These are phyloP conservation scores for Clavaria fumosa DNA, from an alignment of 768 basidiomycete genomes.

Conservation along the genomic window DNA sequence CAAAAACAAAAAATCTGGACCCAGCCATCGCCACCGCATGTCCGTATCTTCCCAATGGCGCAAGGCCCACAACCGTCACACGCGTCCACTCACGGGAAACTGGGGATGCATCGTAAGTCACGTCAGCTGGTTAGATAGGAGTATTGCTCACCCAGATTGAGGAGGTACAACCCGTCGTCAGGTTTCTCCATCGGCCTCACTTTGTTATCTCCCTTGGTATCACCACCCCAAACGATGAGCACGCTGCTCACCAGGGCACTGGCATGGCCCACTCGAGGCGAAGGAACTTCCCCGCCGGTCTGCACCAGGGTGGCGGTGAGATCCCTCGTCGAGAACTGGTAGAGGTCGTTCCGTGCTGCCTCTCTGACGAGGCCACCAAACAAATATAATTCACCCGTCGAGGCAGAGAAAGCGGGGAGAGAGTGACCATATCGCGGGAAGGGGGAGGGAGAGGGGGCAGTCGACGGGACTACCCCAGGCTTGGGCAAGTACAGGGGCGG, in stretches of 20 bases:
- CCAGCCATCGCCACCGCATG: slow-evolving; percentile 89
- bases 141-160: slow-evolving; percentile 72
- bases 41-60: slow-evolving; percentile 84
- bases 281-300: slow-evolving; percentile 79
- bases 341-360: slow-evolving; percentile 80
- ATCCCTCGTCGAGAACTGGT: slow-evolving; percentile 71
- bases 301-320: slow-evolving; percentile 70
- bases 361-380: slow-evolving; percentile 96
- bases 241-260: slow-evolving; percentile 93
- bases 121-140: not conserved
- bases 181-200: slow-evolving; percentile 54
- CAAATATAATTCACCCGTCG: slow-evolving; percentile 83
- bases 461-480: slow-evolving; percentile 47
- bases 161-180: slow-evolving; percentile 85
- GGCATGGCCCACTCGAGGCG: slow-evolving; percentile 89
- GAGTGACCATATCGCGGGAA: slow-evolving; percentile 97
- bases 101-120: slow-evolving; percentile 17
- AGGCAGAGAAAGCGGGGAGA: slow-evolving; percentile 60
- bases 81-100: slow-evolving; percentile 93
- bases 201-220: slow-evolving; percentile 69
- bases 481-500: slow-evolving; percentile 52
- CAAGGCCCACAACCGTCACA: slow-evolving; percentile 58
- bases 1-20: slow-evolving; percentile 87
- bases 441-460: slow-evolving; percentile 65
- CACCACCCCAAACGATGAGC: slow-evolving; percentile 95